Conservation (phyloP, 1,139 yeast genomes). For the Blastobotrys persicus region DNA sequence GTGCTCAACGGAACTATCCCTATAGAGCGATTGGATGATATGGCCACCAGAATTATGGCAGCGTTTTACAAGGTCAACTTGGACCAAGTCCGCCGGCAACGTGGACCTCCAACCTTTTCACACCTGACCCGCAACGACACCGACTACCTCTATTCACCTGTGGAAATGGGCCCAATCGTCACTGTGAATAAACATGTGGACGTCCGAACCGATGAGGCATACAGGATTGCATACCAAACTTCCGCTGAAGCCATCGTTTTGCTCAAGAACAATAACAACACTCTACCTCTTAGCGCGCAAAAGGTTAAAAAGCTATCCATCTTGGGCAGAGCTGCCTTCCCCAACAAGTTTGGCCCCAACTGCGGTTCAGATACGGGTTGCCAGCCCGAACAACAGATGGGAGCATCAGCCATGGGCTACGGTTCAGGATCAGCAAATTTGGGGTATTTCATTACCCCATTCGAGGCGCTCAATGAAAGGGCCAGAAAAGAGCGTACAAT, state of each 20-base stretch:
- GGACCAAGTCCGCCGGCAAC: constrained; percentile 26
- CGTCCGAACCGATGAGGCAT: constrained; percentile 50
- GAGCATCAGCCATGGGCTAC: constrained; percentile 42
- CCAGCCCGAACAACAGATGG: constrained; percentile 20
- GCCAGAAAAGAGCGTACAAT: constrained; percentile 22
- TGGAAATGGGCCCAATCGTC: constrained; percentile 52
- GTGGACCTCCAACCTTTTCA: constrained; percentile 51
- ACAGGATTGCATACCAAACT: constrained; percentile 50
- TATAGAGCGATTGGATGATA: constrained; percentile 56
- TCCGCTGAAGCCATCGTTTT: constrained; percentile 58
- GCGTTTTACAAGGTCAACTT: constrained; percentile 46
- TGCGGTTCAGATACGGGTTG: constrained; percentile 7
- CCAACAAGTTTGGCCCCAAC: constrained; percentile 8
- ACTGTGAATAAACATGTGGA: constrained; percentile 58
- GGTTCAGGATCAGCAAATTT: constrained; percentile 49
- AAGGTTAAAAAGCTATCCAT: constrained; percentile 6
- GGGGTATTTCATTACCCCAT: constrained; percentile 56
- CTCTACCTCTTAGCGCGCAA: constrained; percentile 45
- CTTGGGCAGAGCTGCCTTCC: constrained; percentile 13
- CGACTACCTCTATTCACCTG: constrained; percentile 49
- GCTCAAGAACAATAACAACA: constrained; percentile 50
- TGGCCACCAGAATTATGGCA: constrained; percentile 59
- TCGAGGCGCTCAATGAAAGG: constrained; percentile 32
- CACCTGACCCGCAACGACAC: constrained; percentile 58
- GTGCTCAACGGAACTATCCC: constrained; percentile 57